phyloP scores from a whole-genome alignment of 176 grass and related monocot genomes.

The Cenchrus fungigraminus region DNA sequence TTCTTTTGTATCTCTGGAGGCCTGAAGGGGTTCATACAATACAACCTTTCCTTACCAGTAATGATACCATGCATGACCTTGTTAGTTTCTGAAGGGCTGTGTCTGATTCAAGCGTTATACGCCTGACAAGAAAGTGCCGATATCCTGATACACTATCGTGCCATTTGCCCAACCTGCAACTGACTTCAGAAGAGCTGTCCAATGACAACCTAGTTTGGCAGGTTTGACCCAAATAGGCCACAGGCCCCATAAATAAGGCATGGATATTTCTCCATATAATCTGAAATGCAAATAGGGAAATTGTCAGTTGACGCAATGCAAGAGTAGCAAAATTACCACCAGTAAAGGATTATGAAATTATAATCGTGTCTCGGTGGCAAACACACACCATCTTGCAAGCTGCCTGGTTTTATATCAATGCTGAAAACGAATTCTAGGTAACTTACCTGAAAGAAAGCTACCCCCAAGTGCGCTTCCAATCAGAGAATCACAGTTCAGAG shows the following conservation, averaged over 20 bases:
- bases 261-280: slow-evolving; percentile 13
- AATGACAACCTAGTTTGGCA: background rate
- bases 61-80: background rate
- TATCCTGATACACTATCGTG: background rate
- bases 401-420: background rate
- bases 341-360: background rate
- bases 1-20: background rate
- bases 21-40: too few species aligned
- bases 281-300: slow-evolving; percentile 13
- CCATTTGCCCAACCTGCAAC: background rate
- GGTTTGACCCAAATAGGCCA: background rate
- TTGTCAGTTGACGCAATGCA: background rate
- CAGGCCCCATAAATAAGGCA: background rate
- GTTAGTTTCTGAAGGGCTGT: background rate
- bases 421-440: background rate
- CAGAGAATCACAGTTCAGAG: slow-evolving; percentile 33
- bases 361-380: background rate
- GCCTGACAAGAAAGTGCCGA: background rate
- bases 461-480: slow-evolving; percentile 33
- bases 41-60: background rate
- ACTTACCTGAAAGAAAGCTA: slow-evolving; percentile 60
- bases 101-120: background rate
- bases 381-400: slow-evolving; percentile 2
- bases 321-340: slow-evolving; percentile 14
- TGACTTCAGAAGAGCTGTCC: background rate